phyloP scores from a whole-genome alignment of 179 eudicot genomes.

The Corrigiola litoralis region DNA sequence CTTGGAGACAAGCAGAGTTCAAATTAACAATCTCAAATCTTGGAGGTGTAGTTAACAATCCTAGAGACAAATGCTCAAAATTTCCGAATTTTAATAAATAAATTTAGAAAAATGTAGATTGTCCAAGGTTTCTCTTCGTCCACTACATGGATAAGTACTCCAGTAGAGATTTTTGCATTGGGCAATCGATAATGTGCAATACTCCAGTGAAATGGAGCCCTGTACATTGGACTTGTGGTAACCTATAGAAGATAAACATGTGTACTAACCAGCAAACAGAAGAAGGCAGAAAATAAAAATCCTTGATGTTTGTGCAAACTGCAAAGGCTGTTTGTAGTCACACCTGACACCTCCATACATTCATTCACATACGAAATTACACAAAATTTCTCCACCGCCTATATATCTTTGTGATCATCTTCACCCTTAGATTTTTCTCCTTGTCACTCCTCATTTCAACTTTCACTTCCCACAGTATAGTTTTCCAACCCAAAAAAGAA shows the following conservation, averaged over 20 bases:
- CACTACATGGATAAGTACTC: too few relatives aligned
- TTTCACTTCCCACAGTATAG: constrained; percentile 9
- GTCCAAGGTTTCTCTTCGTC: too few relatives aligned
- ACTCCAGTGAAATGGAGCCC: neutral
- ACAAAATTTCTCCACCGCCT: constrained; percentile 24
- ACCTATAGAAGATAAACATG: neutral
- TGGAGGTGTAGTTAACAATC: too few relatives aligned
- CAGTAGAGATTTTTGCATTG: too few relatives aligned
- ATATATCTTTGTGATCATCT: constrained; percentile 21
- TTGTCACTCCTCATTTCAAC: constrained; percentile 14
- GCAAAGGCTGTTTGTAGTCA: constrained; percentile 1
- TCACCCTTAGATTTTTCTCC: neutral
- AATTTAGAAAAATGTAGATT: too few relatives aligned
- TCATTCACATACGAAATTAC: neutral
- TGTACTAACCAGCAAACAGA: constrained; percentile 10
- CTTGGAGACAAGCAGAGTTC: too few relatives aligned
- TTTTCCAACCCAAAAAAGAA: constrained; percentile 8
- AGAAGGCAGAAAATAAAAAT: neutral
- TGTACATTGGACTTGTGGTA: neutral
- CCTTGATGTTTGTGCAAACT: constrained; percentile 13
- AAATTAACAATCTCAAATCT: too few relatives aligned
- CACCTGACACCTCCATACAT: neutral
- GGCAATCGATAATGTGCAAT: neutral
- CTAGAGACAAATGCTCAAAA: too few relatives aligned
- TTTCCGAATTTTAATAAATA: too few relatives aligned